A percentile compares a stretch with the other conserved stretches of the same genome.
These are phyloP conservation scores for Carallia brachiata DNA, from an alignment of 345 rosid genomes.

Conservation along the genomic window DNA sequence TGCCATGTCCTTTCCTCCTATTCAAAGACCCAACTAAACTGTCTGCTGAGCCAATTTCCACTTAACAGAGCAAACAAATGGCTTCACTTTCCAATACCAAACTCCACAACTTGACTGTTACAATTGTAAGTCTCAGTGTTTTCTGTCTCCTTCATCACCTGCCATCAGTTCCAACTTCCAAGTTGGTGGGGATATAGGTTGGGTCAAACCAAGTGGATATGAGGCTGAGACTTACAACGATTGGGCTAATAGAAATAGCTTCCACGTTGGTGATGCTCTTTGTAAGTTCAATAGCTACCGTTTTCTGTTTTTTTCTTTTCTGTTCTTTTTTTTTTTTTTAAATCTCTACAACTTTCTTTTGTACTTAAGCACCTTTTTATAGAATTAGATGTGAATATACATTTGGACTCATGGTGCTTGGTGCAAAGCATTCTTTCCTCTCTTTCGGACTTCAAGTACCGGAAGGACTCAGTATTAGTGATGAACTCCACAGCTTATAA, in stretches of 20 bases:
- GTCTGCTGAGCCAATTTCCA: not conserved
- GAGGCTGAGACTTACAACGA: slow-evolving; percentile 21
- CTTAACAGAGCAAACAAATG: not conserved
- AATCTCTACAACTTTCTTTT: too few relatives aligned
- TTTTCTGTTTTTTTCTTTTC: too few relatives aligned
- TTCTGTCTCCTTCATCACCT: slow-evolving; percentile 4
- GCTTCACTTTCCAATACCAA: not conserved
- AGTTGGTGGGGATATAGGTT: slow-evolving; percentile 33
- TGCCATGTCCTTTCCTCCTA: not conserved
- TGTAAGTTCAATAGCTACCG: slow-evolving; percentile 13
- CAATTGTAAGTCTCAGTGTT: slow-evolving; percentile 2
- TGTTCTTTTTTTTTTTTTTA: not conserved
- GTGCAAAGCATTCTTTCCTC: not conserved
- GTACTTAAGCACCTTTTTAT: too few relatives aligned
- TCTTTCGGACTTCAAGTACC: slow-evolving; percentile 27
- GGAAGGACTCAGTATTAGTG: slow-evolving; percentile 31
- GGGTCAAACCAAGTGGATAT: slow-evolving; percentile 24
- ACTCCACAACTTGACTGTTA: not conserved
- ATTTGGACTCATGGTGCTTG: too few relatives aligned
- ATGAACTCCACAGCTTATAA: slow-evolving; percentile 25
- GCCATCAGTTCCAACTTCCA: slow-evolving; percentile 29
- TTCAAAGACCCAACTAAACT: not conserved
- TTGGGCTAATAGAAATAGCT: slow-evolving; percentile 32
- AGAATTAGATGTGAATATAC: too few relatives aligned
- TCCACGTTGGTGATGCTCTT: slow-evolving; percentile 37